Conservation (phyloP, 352 stramenopile genomes). For the Pythium sukuiense region DNA sequence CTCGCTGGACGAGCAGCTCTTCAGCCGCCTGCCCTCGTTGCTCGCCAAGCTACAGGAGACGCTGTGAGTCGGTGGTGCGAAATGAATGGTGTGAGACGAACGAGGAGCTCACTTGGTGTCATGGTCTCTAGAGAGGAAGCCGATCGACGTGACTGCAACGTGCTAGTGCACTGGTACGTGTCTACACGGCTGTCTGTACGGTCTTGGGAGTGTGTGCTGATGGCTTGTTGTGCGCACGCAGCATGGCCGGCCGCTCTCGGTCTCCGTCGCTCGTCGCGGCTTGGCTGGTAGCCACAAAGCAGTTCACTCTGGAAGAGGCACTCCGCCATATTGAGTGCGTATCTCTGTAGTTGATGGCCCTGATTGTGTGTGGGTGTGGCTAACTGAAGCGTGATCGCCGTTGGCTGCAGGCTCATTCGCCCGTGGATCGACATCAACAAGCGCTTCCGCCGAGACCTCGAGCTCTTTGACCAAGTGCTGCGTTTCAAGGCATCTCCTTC, state of each 20-base stretch:
- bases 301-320: constrained; percentile 32
- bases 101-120: not conserved
- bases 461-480: constrained; percentile 37
- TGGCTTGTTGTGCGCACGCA: constrained; percentile 19
- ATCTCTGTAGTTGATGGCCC: not conserved
- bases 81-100: not conserved
- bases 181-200: too few relatives aligned
- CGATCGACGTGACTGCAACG: constrained; percentile 37
- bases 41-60: constrained; percentile 35
- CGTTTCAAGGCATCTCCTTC: not conserved
- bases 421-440: constrained; percentile 75
- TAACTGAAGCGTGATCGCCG: not conserved
- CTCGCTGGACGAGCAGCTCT: constrained; percentile 47
- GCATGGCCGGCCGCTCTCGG: constrained; percentile 62
- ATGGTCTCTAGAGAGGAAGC: constrained; percentile 32
- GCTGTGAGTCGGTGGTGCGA: constrained; percentile 29
- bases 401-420: constrained; percentile 41
- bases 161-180: constrained; percentile 71
- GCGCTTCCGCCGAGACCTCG: constrained; percentile 52
- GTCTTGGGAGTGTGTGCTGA: too few relatives aligned
- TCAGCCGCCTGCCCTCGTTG: constrained; percentile 44
- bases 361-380: not conserved
- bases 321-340: constrained; percentile 49
- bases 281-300: constrained; percentile 43
- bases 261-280: constrained; percentile 55